A percentile compares a stretch with the other conserved stretches of the same genome.
These are phyloP conservation scores for Debaryomyces singareniensis DNA, from an alignment of 1,139 yeast species.

Conservation along the genomic window DNA sequence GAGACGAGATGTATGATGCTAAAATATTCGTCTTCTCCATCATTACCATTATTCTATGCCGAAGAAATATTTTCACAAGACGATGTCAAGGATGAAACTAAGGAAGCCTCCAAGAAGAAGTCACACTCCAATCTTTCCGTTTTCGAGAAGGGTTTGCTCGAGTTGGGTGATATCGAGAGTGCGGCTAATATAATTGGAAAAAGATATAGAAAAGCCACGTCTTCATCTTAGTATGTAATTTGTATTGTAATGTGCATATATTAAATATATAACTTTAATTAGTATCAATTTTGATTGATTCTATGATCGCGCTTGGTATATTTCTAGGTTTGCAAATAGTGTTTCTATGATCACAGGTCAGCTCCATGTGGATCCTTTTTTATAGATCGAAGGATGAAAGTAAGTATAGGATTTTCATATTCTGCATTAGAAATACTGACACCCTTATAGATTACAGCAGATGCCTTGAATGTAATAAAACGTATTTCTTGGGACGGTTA, in stretches of 20 bases:
- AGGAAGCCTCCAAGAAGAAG: conserved; percentile 9
- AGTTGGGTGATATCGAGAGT: conserved; percentile 71
- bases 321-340: no score
- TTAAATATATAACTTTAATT: background rate
- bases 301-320: no score
- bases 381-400: background rate
- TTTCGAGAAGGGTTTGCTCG: conserved; percentile 74
- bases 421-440: conserved; percentile 1
- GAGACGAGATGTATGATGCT: conserved; percentile 55
- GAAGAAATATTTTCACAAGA: conserved; percentile 46
- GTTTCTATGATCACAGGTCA: no score
- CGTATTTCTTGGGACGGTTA: conserved; percentile 27
- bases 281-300: no score
- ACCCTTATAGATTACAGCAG: conserved; percentile 1
- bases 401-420: background rate
- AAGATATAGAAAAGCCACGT: conserved; percentile 18
- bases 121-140: conserved; percentile 41
- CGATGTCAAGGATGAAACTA: conserved; percentile 12
- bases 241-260: background rate
- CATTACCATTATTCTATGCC: conserved; percentile 74
- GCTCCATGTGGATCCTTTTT: conserved; percentile 1
- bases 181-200: conserved; percentile 42
- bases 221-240: background rate
- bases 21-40: conserved; percentile 69
- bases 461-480: conserved; percentile 12